These are phyloP conservation scores for Sphaerulina populicola DNA, from an alignment of 2,329 filamentous ascomycete genomes.

Conservation along the genomic window DNA sequence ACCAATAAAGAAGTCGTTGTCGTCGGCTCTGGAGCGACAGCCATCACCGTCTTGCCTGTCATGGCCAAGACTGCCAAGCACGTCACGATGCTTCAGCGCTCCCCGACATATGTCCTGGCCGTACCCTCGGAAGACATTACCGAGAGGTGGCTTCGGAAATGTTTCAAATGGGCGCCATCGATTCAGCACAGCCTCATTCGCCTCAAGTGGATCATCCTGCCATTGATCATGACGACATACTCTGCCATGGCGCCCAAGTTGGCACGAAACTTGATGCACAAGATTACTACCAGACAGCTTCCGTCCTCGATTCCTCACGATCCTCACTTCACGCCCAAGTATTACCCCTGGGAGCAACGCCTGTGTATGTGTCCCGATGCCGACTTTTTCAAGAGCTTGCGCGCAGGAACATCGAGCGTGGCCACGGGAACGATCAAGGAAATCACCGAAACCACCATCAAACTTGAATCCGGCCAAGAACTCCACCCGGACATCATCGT, in stretches of 20 bases:
- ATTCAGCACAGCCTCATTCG: slow-evolving; percentile 30
- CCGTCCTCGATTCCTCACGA: slow-evolving; percentile 38
- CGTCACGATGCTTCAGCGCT: slow-evolving; percentile 75
- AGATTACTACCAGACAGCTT: slow-evolving; percentile 40
- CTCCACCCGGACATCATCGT: slow-evolving; percentile 55
- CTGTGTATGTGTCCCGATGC: slow-evolving; percentile 60
- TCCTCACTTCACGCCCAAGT: slow-evolving; percentile 40
- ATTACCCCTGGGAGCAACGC: slow-evolving; percentile 59
- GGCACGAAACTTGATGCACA: slow-evolving; percentile 34
- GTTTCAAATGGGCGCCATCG: slow-evolving; percentile 20
- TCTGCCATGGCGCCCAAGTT: slow-evolving; percentile 29
- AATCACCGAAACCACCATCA: slow-evolving; percentile 44
- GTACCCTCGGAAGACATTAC: slow-evolving; percentile 25
- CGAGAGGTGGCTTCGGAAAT: slow-evolving; percentile 23
- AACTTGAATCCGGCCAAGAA: slow-evolving; percentile 36
- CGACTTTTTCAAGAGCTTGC: slow-evolving; percentile 50
- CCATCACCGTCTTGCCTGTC: slow-evolving; percentile 65
- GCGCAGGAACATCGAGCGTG: slow-evolving; percentile 45
- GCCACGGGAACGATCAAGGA: slow-evolving; percentile 48
- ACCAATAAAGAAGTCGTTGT: slow-evolving; percentile 59
- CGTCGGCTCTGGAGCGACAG: slow-evolving; percentile 71
- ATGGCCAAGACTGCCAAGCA: slow-evolving; percentile 56
- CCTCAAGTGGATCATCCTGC: slow-evolving; percentile 32
- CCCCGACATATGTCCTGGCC: slow-evolving; percentile 52
- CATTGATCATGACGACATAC: slow-evolving; percentile 31